These are phyloP conservation scores for Leccinum disarticulatum DNA, from an alignment of 768 basidiomycete species.

Conservation along the genomic window DNA sequence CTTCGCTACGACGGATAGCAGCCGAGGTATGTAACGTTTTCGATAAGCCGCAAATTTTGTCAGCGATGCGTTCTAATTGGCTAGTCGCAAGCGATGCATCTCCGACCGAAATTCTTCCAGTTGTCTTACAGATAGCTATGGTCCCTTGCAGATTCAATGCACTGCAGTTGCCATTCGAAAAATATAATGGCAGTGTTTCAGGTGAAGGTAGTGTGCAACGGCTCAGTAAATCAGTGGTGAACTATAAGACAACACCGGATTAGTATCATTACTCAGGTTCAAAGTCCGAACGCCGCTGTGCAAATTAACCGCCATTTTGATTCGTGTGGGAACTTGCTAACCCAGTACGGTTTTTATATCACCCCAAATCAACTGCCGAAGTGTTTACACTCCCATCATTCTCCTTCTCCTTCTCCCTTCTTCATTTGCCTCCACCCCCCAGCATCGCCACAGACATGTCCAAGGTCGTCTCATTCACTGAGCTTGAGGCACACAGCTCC, in stretches of 20 bases:
- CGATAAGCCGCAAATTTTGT: background rate
- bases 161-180: background rate
- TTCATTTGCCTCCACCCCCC: conserved; percentile 13
- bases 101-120: background rate
- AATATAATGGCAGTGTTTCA: background rate
- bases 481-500: conserved; percentile 73
- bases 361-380: background rate
- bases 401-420: conserved; percentile 5
- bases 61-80: background rate
- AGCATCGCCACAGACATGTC: conserved; percentile 32
- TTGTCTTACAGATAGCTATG: background rate
- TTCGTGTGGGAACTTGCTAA: conserved; percentile 31
- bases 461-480: conserved; percentile 65
- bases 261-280: background rate
- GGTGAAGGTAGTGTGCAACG: background rate
- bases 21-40: background rate
- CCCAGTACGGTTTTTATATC: conserved; percentile 21
- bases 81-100: background rate
- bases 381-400: conserved; percentile 4
- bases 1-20: background rate
- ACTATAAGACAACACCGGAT: background rate
- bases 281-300: background rate
- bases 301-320: background rate
- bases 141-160: background rate
- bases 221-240: background rate